Conservation (phyloP, 768 basidiomycete species). For the Xerocomus potaroensis region DNA sequence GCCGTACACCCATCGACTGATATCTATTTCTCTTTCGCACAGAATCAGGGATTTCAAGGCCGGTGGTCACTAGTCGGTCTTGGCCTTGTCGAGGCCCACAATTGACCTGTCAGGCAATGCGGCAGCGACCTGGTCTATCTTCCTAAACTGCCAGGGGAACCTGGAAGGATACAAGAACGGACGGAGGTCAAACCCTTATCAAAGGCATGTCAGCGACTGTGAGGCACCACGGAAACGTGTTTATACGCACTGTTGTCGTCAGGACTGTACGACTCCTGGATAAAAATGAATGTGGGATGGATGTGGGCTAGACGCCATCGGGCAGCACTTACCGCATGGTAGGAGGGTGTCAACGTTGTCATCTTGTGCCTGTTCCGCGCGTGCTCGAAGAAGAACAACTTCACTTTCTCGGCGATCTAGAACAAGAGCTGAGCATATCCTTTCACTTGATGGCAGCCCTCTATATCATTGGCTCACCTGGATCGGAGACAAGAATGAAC, state of each 20-base stretch:
- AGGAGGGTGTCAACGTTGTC: slow-evolving; percentile 91
- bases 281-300: neutral
- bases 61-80: slow-evolving; percentile 39
- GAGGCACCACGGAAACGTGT: no score
- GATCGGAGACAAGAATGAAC: slow-evolving; percentile 70
- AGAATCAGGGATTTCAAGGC: neutral
- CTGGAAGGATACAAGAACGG: slow-evolving; percentile 95
- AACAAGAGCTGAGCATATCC: neutral
- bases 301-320: neutral
- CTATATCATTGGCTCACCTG: slow-evolving; percentile 53
- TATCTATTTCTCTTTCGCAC: neutral
- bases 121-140: slow-evolving; percentile 86
- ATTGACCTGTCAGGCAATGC: slow-evolving; percentile 67
- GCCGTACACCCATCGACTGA: slow-evolving; percentile 9
- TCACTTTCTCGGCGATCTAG: slow-evolving; percentile 93
- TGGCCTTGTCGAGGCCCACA: slow-evolving; percentile 37
- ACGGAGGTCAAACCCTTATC: slow-evolving; percentile 86
- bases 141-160: slow-evolving; percentile 96
- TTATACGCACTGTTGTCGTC: slow-evolving; percentile 85
- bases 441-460: neutral
- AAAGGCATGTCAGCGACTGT: slow-evolving; percentile 1
- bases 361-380: slow-evolving; percentile 98
- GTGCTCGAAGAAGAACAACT: slow-evolving; percentile 94
- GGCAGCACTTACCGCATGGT: slow-evolving; percentile 80
- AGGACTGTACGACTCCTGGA: slow-evolving; percentile 90